Conservation (phyloP, 192 early-diverging fungal species). For the Backusella tuberculispora region DNA sequence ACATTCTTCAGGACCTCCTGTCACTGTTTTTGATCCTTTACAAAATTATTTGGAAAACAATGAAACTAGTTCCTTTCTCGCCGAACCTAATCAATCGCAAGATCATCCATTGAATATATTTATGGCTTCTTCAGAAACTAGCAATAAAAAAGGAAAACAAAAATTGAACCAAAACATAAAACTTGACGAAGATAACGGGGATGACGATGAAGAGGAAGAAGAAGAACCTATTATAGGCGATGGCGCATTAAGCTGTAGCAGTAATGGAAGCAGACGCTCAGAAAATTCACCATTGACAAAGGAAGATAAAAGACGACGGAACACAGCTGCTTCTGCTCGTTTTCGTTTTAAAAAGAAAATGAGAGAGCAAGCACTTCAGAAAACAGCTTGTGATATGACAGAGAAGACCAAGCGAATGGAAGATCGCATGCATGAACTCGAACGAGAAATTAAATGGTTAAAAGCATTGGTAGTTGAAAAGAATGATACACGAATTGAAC, state of each 20-base stretch:
- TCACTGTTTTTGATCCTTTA: conserved; percentile 6
- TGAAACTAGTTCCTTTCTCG: background rate
- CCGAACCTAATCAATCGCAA: background rate
- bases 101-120: conserved; percentile 3
- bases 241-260: conserved; percentile 11
- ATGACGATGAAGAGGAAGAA: conserved; percentile 1
- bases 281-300: conserved; percentile 35
- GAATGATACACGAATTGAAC: conserved; percentile 40
- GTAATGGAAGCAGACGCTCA: conserved; percentile 10
- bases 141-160: background rate
- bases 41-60: background rate
- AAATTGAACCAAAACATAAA: background rate
- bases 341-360: conserved; percentile 95
- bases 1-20: background rate
- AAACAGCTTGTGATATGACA: conserved; percentile 81
- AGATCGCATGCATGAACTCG: conserved; percentile 77
- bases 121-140: background rate
- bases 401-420: conserved; percentile 76
- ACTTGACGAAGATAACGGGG: background rate
- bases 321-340: conserved; percentile 92
- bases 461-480: conserved; percentile 32
- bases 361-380: conserved; percentile 83
- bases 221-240: conserved; percentile 15
- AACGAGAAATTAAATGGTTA: conserved; percentile 92
- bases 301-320: conserved; percentile 88